Conservation (phyloP, 2,329 filamentous ascomycete species). For the Botryotinia calthae region DNA sequence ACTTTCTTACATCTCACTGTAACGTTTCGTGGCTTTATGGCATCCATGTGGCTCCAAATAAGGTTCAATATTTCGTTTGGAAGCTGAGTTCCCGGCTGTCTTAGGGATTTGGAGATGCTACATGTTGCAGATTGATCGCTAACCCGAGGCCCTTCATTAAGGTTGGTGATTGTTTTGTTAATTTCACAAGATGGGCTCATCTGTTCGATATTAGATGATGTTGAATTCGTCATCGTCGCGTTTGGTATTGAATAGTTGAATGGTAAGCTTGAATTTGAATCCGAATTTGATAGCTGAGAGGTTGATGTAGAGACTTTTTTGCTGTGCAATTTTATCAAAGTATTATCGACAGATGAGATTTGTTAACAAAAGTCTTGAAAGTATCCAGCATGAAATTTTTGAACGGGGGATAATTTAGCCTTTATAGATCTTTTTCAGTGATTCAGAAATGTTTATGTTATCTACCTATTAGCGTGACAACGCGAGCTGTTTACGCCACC, state of each 20-base stretch:
- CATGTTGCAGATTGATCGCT: neutral
- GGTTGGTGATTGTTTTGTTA: neutral
- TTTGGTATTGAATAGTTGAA: neutral
- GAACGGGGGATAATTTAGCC: neutral
- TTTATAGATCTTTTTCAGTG: neutral
- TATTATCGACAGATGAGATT: neutral
- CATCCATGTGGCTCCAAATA: neutral
- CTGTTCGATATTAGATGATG: rapidly evolving
- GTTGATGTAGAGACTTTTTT: neutral
- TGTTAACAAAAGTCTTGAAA: neutral
- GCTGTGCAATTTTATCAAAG: neutral
- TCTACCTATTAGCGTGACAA: neutral
- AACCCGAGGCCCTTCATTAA: neutral
- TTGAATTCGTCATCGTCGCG: neutral
- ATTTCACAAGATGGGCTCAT: rapidly evolving
- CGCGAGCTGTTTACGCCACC: neutral
- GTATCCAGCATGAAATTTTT: neutral
- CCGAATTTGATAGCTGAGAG: neutral
- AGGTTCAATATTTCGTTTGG: neutral
- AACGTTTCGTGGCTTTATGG: neutral
- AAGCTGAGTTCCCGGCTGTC: neutral
- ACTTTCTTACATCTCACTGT: neutral
- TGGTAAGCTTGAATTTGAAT: rapidly evolving
- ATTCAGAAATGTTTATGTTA: neutral
- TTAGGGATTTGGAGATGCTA: neutral